Percentiles rank a stretch among this genome's conserved stretches.
phyloP scores from a whole-genome alignment of 2,329 filamentous ascomycete genomes.

The Colletotrichum coccodes region DNA sequence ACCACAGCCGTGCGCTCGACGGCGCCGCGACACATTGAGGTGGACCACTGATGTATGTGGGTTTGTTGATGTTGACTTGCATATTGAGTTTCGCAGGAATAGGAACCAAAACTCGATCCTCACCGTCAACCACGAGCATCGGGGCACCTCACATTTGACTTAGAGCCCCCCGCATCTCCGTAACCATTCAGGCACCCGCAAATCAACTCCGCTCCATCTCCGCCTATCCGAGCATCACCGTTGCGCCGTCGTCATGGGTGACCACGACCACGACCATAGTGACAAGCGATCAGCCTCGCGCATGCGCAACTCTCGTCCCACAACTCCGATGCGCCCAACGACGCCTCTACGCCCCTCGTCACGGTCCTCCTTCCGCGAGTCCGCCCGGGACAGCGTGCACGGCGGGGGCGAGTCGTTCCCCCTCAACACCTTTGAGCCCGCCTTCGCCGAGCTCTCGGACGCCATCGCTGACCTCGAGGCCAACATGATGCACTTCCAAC shows the following conservation, averaged over 20 bases:
- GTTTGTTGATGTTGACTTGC: constrained; percentile 8
- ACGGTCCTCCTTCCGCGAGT: constrained; percentile 86
- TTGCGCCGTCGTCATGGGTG: constrained; percentile 29
- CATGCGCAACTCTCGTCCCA: constrained; percentile 78
- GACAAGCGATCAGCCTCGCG: constrained; percentile 67
- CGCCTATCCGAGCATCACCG: too few relatives aligned
- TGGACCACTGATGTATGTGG: neutral
- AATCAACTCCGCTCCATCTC: neutral
- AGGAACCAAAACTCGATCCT: neutral
- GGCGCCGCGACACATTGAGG: neutral
- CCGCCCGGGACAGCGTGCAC: constrained; percentile 64
- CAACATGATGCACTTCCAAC: constrained; percentile 96
- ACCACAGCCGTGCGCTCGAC: neutral
- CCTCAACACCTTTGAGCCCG: constrained; percentile 85
- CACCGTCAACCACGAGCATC: neutral
- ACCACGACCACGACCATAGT: constrained; percentile 36
- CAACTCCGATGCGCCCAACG: constrained; percentile 90
- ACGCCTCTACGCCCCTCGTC: constrained; percentile 92
- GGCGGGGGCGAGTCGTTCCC: constrained; percentile 68
- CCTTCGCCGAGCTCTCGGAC: constrained; percentile 93
- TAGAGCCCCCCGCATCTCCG: neutral
- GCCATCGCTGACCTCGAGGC: constrained; percentile 95
- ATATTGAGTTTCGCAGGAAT: neutral
- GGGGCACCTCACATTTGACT: neutral
- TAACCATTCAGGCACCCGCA: neutral